Base-by-base conservation (phyloP, 129 eudicot species). In the Gnaphalium uliginosum region DNA sequence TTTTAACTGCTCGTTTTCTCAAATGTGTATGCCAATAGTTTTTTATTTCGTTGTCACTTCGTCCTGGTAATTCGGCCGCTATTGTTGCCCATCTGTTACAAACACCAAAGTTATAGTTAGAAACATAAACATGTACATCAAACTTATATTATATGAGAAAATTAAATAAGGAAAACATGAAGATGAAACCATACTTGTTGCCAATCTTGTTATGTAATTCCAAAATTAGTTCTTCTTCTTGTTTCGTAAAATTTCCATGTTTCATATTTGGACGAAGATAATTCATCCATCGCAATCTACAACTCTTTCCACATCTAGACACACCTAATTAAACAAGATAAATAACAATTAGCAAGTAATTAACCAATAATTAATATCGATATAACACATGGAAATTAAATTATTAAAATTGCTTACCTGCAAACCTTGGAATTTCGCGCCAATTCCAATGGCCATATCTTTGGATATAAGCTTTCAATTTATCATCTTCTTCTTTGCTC, bases 381-480 rank as follows among this genome's bases (percentile, higher is more conserved):
- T n/a, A 2, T 9, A 39, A 9, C 46, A 39, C 13, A 39, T 39
- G 46, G 46, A 39, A 39, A n/a, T n/a, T n/a, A n/a, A 39, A 10
- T 39, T 9, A 39, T 0, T 2, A 14, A 13, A 24, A n/a, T n/a
- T 25, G 15, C 68, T 46, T 78, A 84, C 91, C 91, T 0, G 91
- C 88, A 75, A 66, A 78, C 78, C 75, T 81, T 29, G 91, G 91
- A 65, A 87, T 74, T 76, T 78, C 43, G 63, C 88, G 68, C 91
- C 91, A 87, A 21, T 87, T 87, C 91, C 88, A 84, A 32, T 84
- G 88, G 65, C 91, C 91, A 54, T 87, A 76, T 79, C 81, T 79
- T 13, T 18, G 26, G 6, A 87, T 51, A 63, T 84, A 81, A 15
- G 81, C 81, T 71, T 72, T 72, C 62, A 87, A 48, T 43, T 87